These are phyloP conservation scores for Periglandula ipomoeae DNA, from an alignment of 2,329 filamentous ascomycete species.

Conservation along the genomic window DNA sequence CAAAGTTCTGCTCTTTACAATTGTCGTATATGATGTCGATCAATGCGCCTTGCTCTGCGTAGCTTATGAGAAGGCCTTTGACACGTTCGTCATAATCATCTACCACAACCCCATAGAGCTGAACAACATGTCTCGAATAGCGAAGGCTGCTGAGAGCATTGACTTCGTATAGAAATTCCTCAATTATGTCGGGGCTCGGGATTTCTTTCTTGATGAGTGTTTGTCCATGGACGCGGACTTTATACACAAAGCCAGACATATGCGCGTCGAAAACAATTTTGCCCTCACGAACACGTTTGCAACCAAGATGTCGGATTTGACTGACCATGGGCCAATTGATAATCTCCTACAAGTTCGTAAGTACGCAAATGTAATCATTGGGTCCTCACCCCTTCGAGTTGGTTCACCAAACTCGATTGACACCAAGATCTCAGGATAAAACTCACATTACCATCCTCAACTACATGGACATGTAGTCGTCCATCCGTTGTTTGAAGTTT, in stretches of 20 bases:
- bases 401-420: not conserved
- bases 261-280: slow-evolving; percentile 82
- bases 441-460: slow-evolving; percentile 79
- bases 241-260: slow-evolving; percentile 96
- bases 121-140: slow-evolving; percentile 68
- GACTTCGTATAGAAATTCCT: slow-evolving; percentile 95
- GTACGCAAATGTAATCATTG: not conserved
- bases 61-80: slow-evolving; percentile 84
- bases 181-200: slow-evolving; percentile 85
- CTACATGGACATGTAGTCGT: slow-evolving; percentile 88
- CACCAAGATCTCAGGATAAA: not conserved
- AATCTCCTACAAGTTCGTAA: slow-evolving; percentile 52
- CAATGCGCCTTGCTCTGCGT: slow-evolving; percentile 76
- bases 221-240: slow-evolving; percentile 60
- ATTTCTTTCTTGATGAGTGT: slow-evolving; percentile 96
- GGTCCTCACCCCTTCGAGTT: not conserved
- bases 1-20: slow-evolving; percentile 45
- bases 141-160: slow-evolving; percentile 79
- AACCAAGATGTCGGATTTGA: slow-evolving; percentile 65
- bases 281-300: slow-evolving; percentile 57
- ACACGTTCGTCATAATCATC: slow-evolving; percentile 77
- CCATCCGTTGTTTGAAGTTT: slow-evolving; percentile 85
- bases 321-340: slow-evolving; percentile 72
- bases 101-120: slow-evolving; percentile 79
- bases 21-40: slow-evolving; percentile 86